These are phyloP conservation scores for Nemania abortiva DNA, from an alignment of 2,329 filamentous ascomycete species.

Conservation along the genomic window DNA sequence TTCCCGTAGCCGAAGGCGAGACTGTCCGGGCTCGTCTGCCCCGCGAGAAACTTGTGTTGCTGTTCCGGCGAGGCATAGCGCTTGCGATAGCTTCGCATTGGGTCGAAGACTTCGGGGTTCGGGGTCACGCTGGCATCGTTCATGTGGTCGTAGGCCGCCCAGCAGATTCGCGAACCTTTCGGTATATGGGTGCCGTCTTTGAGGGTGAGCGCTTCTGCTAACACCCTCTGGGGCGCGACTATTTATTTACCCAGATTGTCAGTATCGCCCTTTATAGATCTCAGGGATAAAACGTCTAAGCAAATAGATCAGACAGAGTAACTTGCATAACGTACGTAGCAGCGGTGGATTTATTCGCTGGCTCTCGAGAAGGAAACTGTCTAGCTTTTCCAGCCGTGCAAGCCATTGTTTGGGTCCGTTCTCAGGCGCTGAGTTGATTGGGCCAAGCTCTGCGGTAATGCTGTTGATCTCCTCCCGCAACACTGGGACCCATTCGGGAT, in stretches of 20 bases:
- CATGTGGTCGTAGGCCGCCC: constrained; percentile 23
- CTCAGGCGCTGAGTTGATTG: constrained; percentile 4
- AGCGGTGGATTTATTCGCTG: constrained; percentile 30
- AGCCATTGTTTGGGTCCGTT: constrained; percentile 31
- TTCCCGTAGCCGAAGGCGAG: constrained; percentile 38
- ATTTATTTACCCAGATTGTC: constrained; percentile 1
- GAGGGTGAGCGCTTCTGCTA: constrained; percentile 26
- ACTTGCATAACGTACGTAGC: constrained; percentile 24
- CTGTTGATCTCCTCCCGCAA: constrained; percentile 36
- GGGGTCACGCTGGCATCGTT: constrained; percentile 33
- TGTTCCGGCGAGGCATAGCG: constrained; percentile 30
- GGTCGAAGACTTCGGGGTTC: constrained; percentile 35
- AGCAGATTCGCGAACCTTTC: constrained; percentile 24
- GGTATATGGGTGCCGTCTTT: constrained; percentile 42
- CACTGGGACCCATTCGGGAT: constrained; percentile 35
- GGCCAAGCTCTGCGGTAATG: constrained; percentile 16
- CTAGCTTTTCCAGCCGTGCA: constrained; percentile 32
- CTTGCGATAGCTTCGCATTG: constrained; percentile 34
- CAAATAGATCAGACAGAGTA: background rate
- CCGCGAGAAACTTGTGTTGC: constrained; percentile 24
- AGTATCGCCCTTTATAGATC: background rate
- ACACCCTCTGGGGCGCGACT: constrained; percentile 30
- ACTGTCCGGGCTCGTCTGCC: constrained; percentile 27
- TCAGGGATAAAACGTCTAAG: too few relatives aligned
- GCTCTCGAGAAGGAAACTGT: constrained; percentile 36